Evolutionary conservation across 108 stramenopile genomes (phyloP).

Genomic region (Stephanodiscus minutulus): DNA sequence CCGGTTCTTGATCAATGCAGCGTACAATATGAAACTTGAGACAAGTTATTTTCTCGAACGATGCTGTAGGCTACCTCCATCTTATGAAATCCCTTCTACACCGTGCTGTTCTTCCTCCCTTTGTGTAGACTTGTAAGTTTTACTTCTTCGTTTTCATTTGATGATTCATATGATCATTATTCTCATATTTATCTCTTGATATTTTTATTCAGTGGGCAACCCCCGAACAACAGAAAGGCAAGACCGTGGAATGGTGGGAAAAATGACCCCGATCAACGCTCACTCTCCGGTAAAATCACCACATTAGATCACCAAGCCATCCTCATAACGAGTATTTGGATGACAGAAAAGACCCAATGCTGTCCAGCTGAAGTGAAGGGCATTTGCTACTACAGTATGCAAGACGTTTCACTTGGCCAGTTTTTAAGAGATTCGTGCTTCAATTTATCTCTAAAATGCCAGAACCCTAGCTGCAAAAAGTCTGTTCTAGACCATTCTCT

Average conservation of each 20-base stretch:
- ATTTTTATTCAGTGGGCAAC: too few species aligned
- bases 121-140: constrained; percentile 85
- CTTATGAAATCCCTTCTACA: constrained; percentile 44
- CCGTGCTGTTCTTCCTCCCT: constrained; percentile 71
- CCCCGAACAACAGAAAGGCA: constrained; percentile 66
- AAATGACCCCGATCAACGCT: constrained; percentile 63
- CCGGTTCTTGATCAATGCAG: constrained; percentile 80
- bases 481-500: constrained; percentile 90
- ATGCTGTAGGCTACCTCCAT: constrained; percentile 66
- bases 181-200: too few species aligned
- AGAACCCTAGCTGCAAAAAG: constrained; percentile 92
- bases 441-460: constrained; percentile 90
- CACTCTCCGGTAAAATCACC: constrained; percentile 70
- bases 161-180: too few species aligned
- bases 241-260: constrained; percentile 86
- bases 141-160: too few species aligned
- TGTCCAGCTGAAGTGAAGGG: constrained; percentile 95
- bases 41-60: constrained; percentile 89
- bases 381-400: constrained; percentile 91
- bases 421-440: constrained; percentile 95
- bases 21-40: constrained; percentile 95
- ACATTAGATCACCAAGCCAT: constrained; percentile 91
- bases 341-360: constrained; percentile 91
- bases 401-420: constrained; percentile 92
- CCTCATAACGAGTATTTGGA: constrained; percentile 94